Conservation (phyloP, 768 basidiomycete species). For the Coprinopsis strossmayeri region DNA sequence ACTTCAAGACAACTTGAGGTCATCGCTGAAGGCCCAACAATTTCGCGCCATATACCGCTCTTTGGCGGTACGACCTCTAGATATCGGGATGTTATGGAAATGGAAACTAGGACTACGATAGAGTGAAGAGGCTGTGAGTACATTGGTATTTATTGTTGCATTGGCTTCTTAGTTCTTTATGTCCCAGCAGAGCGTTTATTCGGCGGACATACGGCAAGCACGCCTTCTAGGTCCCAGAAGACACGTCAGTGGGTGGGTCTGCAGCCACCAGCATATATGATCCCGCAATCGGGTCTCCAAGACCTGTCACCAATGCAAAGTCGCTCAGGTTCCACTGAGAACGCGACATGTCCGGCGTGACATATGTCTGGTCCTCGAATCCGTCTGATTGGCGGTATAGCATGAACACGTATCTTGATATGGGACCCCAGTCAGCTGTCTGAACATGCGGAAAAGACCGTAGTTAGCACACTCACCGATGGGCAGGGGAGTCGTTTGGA, state of each 20-base stretch:
- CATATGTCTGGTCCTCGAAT: constrained; percentile 30
- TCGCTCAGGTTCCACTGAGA: constrained; percentile 32
- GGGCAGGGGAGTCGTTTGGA: too few species aligned
- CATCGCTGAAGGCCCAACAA: not conserved
- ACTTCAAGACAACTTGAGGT: not conserved
- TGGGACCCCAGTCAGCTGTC: too few species aligned
- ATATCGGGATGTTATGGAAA: not conserved
- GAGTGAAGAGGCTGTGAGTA: too few species aligned
- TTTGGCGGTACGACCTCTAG: too few species aligned
- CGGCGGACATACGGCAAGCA: not conserved
- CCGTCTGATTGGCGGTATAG: constrained; percentile 33
- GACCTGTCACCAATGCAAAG: constrained; percentile 30
- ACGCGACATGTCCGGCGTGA: constrained; percentile 27
- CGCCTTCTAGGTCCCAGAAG: not conserved
- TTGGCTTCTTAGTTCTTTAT: not conserved
- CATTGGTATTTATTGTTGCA: not conserved
- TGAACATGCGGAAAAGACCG: too few species aligned
- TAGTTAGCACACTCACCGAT: too few species aligned
- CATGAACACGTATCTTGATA: constrained; percentile 38
- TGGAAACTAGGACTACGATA: not conserved
- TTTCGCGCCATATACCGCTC: too few species aligned
- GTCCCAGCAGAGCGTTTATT: not conserved
- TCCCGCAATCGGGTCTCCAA: constrained; percentile 37
- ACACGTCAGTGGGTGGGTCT: constrained; percentile 10
- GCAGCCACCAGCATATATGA: constrained; percentile 41